Conservation (phyloP, 148 eudicot species). For the Arctostaphylos glauca region DNA sequence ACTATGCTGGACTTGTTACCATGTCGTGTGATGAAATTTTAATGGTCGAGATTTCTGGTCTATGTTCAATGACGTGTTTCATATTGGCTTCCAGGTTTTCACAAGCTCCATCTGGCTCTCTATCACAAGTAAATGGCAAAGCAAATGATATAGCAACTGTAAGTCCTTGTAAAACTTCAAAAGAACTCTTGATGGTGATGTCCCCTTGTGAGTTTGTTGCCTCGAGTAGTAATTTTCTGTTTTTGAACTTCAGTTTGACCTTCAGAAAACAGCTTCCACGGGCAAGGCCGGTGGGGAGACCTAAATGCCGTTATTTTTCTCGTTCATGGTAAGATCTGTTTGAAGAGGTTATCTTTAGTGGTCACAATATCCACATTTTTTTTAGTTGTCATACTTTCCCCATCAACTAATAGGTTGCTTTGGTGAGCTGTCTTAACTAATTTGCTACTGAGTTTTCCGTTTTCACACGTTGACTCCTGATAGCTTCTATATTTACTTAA, state of each 20-base stretch:
- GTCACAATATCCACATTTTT: not conserved
- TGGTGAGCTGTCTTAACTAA: not conserved
- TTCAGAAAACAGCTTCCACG: constrained; percentile 37
- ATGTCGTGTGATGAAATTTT: not conserved
- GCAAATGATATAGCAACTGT: constrained; percentile 42
- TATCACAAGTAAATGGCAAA: constrained; percentile 33
- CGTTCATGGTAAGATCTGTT: constrained; percentile 15
- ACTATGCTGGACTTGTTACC: not conserved
- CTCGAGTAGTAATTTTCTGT: not conserved
- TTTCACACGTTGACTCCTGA: not conserved
- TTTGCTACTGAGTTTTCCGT: constrained; percentile 3
- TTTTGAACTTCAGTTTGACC: constrained; percentile 23
- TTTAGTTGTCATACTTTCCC: not conserved
- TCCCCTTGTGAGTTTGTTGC: not conserved
- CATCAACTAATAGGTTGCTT: constrained; percentile 10
- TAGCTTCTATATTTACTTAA: constrained; percentile 10
- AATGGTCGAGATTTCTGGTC: not conserved
- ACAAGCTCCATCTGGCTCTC: constrained; percentile 32
- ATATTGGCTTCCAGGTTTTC: constrained; percentile 50
- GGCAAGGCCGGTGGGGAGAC: constrained; percentile 36
- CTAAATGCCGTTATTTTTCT: constrained; percentile 19
- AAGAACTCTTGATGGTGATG: not conserved
- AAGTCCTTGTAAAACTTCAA: constrained; percentile 4
- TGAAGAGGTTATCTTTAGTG: not conserved
- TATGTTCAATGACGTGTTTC: constrained; percentile 2